These are phyloP conservation scores for Emiliania huxleyi DNA, from an alignment of 78 protist genomes.

Conservation along the genomic window DNA sequence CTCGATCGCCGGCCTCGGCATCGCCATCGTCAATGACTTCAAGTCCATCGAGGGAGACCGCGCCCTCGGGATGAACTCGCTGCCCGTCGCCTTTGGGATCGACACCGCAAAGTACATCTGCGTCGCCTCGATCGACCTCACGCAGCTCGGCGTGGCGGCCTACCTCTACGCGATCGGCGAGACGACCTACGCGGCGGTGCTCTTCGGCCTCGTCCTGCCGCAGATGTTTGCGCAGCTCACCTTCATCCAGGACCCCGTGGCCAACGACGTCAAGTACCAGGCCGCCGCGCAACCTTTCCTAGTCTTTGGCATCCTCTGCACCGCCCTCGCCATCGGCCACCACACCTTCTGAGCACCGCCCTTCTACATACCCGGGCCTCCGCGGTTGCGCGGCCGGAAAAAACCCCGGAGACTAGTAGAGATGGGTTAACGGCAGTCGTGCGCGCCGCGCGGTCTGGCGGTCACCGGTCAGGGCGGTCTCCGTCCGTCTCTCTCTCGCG, in stretches of 20 bases:
- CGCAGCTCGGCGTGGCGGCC: slow-evolving; percentile 47
- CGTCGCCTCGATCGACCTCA: slow-evolving; percentile 44
- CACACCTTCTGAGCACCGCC: slow-evolving; percentile 26
- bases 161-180: slow-evolving; percentile 21
- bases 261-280: slow-evolving; percentile 46
- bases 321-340: slow-evolving; percentile 53
- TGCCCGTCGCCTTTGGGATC: slow-evolving; percentile 36
- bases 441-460: no score
- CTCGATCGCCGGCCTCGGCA: slow-evolving; percentile 52
- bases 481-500: no score
- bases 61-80: background rate
- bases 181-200: slow-evolving; percentile 15
- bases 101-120: slow-evolving; percentile 50
- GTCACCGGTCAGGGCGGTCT: no score
- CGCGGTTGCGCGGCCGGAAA: no score
- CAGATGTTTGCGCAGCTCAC: slow-evolving; percentile 18
- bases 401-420: no score
- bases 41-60: slow-evolving; percentile 41
- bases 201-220: slow-evolving; percentile 40
- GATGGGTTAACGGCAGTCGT: no score
- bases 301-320: slow-evolving; percentile 48
- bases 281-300: slow-evolving; percentile 56
- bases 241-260: slow-evolving; percentile 41
- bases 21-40: slow-evolving; percentile 52
- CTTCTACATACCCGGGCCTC: no score